Conservation (phyloP, 768 basidiomycete genomes). For the Lenzites betulinus region DNA sequence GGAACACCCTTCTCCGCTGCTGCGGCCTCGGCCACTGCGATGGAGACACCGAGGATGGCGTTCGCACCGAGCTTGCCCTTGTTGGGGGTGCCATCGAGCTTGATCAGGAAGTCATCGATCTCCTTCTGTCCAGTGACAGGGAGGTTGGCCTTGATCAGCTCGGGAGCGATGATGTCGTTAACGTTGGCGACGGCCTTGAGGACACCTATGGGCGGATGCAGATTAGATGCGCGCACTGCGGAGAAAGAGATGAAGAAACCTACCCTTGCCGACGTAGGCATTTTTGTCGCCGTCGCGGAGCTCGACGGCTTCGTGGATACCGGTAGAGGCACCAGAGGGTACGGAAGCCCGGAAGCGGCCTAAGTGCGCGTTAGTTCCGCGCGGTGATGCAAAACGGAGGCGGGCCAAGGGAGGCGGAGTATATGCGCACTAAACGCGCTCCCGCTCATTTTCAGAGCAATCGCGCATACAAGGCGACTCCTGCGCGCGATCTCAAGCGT, state of each 20-base stretch:
- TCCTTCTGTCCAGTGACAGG: constrained; percentile 90
- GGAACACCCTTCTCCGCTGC: constrained; percentile 95
- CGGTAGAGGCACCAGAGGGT: constrained; percentile 98
- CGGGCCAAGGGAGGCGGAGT: neutral
- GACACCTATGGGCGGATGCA: constrained; percentile 62
- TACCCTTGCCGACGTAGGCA: constrained; percentile 95
- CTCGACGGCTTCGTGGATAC: constrained; percentile 97
- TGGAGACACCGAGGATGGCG: constrained; percentile 97
- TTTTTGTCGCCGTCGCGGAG: constrained; percentile 95
- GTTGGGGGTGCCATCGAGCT: constrained; percentile 96
- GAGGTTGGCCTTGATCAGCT: constrained; percentile 81
- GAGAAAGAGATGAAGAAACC: constrained; percentile 20
- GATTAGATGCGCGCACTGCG: neutral
- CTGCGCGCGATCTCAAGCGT: neutral
- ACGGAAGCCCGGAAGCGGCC: constrained; percentile 94
- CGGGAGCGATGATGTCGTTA: constrained; percentile 88
- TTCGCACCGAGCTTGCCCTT: constrained; percentile 99
- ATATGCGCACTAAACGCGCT: neutral
- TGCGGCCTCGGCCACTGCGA: constrained; percentile 91
- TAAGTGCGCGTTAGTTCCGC: constrained; percentile 36
- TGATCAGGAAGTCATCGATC: constrained; percentile 97
- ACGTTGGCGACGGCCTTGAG: constrained; percentile 92
- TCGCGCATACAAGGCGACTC: neutral
- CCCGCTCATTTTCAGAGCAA: neutral
- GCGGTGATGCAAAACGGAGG: neutral